Evolutionary conservation across 257 asterid genomes (phyloP).

Genomic region (Ilex asprella): DNA sequence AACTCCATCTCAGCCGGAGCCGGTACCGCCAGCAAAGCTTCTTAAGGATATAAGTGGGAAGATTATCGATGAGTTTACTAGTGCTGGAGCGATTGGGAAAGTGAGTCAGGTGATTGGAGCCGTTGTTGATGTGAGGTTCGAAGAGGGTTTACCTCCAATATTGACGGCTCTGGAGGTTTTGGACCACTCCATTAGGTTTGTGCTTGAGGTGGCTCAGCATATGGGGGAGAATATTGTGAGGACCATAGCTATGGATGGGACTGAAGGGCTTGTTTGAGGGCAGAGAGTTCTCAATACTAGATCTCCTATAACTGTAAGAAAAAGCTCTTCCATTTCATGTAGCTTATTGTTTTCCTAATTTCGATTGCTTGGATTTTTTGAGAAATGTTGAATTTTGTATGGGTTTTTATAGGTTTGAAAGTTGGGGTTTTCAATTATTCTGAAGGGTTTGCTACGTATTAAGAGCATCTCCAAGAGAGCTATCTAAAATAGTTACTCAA

Average conservation of each 20-base stretch:
- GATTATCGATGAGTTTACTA: constrained; percentile 77
- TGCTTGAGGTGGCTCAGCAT: constrained; percentile 90
- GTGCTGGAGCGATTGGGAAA: constrained; percentile 60
- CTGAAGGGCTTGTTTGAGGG: constrained; percentile 87
- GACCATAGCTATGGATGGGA: constrained; percentile 95
- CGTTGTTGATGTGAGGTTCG: constrained; percentile 19
- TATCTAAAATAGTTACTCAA: too few relatives aligned
- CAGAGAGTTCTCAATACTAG: constrained; percentile 86
- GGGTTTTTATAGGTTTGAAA: too few relatives aligned
- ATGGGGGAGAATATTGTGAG: constrained; percentile 83
- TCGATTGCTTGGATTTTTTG: neutral
- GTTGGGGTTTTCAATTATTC: too few relatives aligned
- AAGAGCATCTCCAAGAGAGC: too few relatives aligned
- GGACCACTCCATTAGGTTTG: constrained; percentile 86
- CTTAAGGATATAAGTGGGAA: constrained; percentile 38
- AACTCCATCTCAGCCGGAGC: neutral
- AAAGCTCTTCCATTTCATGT: neutral
- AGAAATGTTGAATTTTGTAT: too few relatives aligned
- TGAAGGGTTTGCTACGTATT: too few relatives aligned
- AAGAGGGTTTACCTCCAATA: constrained; percentile 8
- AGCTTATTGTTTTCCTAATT: neutral
- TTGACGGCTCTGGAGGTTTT: constrained; percentile 60
- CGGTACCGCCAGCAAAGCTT: neutral
- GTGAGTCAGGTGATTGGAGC: constrained; percentile 95
- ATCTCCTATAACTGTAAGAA: constrained; percentile 79